Evolutionary conservation across 352 stramenopile species (phyloP), one percentile per base, ranked within the genome.

Genomic region (Phytophthora quininea): DNA sequence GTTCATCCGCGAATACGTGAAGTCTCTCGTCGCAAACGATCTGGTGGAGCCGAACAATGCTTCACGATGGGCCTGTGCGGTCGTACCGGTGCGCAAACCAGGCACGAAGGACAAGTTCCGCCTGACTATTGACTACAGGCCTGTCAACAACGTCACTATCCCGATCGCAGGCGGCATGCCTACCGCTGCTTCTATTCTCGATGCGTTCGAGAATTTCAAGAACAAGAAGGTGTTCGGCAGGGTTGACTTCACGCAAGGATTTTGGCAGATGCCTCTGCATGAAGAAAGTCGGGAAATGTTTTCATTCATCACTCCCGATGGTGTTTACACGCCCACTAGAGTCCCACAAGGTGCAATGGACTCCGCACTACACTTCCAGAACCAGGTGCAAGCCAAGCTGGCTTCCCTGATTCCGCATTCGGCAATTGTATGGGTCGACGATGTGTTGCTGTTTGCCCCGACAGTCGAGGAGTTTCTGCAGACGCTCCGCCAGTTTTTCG

Each of bases 241-340:
- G 1, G 58, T 69, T 37, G 69, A 77, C 31, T 47, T 73, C n/a
- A 54, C 69, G n/a, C 54, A 73, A 24, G 64, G 64, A 1, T 77
- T 73, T 43, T 77, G 64, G 64, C 64, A 74, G 32, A 59, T 71
- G 4, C 38, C 49, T 24, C 45, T 67, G 4, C 45, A 75, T n/a
- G 14, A 57, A 19, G 50, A 59, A 2, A 61, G 51, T 24, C 62
- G 61, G 5, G 52, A 76, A 15, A 58, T 68, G 4, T 65, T 66
- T 37, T 62, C 38, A 3, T 69, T 71, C 50, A 38, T 71, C 48
- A 74, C 57, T n/a, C 61, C 67, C 4, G 43, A 64, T 30, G 66
- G 38, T 27, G 67, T 67, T 1, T 74, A 51, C 52, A 62, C 60
- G 30, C 55, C 56, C 10, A 49, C 32, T 4, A 35, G 54, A 0